Conservation (phyloP, 2,329 filamentous ascomycete species). For the Fusarium sp. region DNA sequence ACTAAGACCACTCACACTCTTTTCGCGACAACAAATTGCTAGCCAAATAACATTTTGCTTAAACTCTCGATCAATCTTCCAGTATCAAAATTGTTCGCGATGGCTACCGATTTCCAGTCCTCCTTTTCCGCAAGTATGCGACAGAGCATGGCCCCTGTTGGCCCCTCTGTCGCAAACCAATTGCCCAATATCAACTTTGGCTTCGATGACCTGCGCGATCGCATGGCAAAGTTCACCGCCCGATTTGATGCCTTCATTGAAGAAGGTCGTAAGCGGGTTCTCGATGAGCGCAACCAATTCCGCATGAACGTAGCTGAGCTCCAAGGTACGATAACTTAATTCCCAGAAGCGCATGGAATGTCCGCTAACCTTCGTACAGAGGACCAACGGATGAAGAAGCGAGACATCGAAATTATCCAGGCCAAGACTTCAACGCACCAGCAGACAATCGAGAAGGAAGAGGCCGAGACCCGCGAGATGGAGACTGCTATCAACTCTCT, state of each 20-base stretch:
- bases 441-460: slow-evolving; percentile 80
- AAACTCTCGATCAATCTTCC: background rate
- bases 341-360: background rate
- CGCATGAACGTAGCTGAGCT: slow-evolving; percentile 89
- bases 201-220: slow-evolving; percentile 93
- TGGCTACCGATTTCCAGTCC: slow-evolving; percentile 74
- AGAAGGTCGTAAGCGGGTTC: slow-evolving; percentile 84
- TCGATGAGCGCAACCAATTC: slow-evolving; percentile 95
- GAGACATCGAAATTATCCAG: slow-evolving; percentile 85
- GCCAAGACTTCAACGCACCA: slow-evolving; percentile 78
- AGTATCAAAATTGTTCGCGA: slow-evolving; percentile 45
- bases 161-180: slow-evolving; percentile 77
- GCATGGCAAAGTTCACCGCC: slow-evolving; percentile 92
- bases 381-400: slow-evolving; percentile 89
- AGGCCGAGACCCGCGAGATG: slow-evolving; percentile 82
- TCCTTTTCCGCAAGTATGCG: slow-evolving; percentile 74
- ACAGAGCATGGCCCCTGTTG: slow-evolving; percentile 68
- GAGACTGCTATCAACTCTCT: slow-evolving; percentile 70
- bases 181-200: slow-evolving; percentile 94
- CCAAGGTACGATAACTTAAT: slow-evolving; percentile 73
- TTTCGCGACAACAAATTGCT: background rate
- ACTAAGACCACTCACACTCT: background rate
- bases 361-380: slow-evolving; percentile 64
- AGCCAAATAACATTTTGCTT: background rate
- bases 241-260: slow-evolving; percentile 96